These are phyloP conservation scores for Patellifolia procumbens DNA, from an alignment of 179 eudicot genomes.

Conservation along the genomic window DNA sequence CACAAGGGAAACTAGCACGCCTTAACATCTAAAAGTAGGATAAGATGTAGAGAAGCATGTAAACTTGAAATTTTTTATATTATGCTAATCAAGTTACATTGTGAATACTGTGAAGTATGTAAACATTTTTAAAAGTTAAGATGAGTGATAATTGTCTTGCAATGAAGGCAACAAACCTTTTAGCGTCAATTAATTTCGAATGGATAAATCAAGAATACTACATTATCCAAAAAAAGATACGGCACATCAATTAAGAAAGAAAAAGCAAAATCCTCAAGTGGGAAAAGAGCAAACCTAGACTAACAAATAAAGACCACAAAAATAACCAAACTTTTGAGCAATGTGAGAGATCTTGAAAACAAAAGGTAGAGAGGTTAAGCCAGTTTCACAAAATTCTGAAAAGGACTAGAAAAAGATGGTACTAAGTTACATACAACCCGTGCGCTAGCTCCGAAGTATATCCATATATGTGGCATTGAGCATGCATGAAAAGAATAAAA, in stretches of 20 bases:
- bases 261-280: not conserved
- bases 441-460: not conserved
- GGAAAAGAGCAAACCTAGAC: not conserved
- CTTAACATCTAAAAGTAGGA: no score
- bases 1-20: no score
- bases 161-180: not conserved
- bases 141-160: not conserved
- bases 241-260: not conserved
- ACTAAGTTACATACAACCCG: conserved; percentile 7
- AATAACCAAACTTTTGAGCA: not conserved
- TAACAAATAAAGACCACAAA: not conserved
- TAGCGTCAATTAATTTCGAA: not conserved
- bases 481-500: not conserved
- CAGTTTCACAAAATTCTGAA: not conserved
- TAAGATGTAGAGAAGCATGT: no score
- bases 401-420: not conserved
- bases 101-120: no score
- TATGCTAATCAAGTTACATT: no score
- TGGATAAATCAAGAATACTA: not conserved
- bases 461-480: not conserved
- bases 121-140: no score
- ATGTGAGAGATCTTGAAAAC: not conserved
- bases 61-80: no score
- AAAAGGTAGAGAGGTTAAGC: not conserved
- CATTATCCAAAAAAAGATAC: not conserved